Base-by-base conservation (phyloP, 768 basidiomycete genomes). In the Stropharia rugosoannulata region DNA sequence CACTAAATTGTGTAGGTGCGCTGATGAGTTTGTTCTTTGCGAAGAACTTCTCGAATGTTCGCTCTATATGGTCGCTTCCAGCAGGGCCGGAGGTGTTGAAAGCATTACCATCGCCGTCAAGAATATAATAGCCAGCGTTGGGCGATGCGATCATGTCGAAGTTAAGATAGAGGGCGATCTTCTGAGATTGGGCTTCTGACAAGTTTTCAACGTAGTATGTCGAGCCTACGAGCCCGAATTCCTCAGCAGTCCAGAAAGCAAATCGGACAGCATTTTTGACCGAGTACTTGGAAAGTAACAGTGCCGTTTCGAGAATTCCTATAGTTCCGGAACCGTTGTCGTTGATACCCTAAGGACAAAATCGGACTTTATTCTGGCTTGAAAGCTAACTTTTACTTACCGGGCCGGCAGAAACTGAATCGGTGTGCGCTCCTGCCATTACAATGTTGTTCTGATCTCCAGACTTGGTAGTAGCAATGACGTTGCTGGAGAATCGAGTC, bases 101-200 rank as follows among this genome's bases (percentile, higher is more conserved):
- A 6, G 62, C 63, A 29, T 62, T 68, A 52, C 68, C 69, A 54
- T 72, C 67, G 25, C 67, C 69, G 49, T 70, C 67, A 52, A 68
- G 66, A 56, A 70, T 63, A 51, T 66, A 66, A 56, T 64, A 62
- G 8, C 58, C 66, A 45, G 51, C 65, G 53, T 71, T 71, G 39
- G 69, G 65, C 10, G 69, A 69, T n/a, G 70, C 70, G 32, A 68
- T 64, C 70, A 72, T 72, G 56, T 72, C 70, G 51, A 72, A 67
- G 62, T 72, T 70, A 59, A 70, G 68, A 56, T 72, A 69, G 16
- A 70, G 65, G n/a, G 67, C 68, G 25, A 70, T 66, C 49, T 69
- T 69, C 12, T 60, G 46, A 8, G 60, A 60, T 46, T 70, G 67
- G 5, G 54, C 59, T 5, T 57, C 58, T 29, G 68, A 42, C 13